Evolutionary conservation across 306 rosid species (phyloP).

Genomic region (Vicia sativa): DNA sequence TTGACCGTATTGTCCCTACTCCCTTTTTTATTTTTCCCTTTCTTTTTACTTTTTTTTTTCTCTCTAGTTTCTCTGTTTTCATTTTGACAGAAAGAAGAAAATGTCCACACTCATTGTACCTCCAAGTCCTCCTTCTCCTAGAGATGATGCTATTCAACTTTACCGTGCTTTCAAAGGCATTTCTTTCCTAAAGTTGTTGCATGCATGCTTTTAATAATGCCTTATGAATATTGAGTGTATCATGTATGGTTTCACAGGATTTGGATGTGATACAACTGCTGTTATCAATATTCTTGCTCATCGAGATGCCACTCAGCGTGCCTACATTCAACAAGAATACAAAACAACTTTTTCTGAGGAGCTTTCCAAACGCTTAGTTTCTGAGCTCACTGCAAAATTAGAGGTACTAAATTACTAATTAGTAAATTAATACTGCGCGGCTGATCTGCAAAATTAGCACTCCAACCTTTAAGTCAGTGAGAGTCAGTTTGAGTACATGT

Average conservation of each 20-base stretch:
- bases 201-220: too few species aligned
- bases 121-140: conserved; percentile 63
- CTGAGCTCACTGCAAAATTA: conserved; percentile 65
- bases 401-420: conserved; percentile 52
- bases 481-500: too few species aligned
- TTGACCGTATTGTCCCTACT: neutral
- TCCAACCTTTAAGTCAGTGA: too few species aligned
- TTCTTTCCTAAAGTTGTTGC: neutral
- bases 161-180: conserved; percentile 79
- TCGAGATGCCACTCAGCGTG: conserved; percentile 64
- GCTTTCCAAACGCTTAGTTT: conserved; percentile 56
- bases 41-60: neutral
- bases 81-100: neutral
- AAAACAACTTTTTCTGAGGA: conserved; percentile 55
- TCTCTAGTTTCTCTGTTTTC: neutral
- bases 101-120: conserved; percentile 59
- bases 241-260: conserved; percentile 45
- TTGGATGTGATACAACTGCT: conserved; percentile 70
- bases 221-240: too few species aligned
- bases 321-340: conserved; percentile 63
- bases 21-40: neutral
- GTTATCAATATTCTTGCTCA: conserved; percentile 74
- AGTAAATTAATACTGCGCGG: too few species aligned
- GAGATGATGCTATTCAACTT: conserved; percentile 70
- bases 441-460: too few species aligned